These are phyloP conservation scores for Flaveria floridana DNA, from an alignment of 140 eudicot species.

Conservation along the genomic window DNA sequence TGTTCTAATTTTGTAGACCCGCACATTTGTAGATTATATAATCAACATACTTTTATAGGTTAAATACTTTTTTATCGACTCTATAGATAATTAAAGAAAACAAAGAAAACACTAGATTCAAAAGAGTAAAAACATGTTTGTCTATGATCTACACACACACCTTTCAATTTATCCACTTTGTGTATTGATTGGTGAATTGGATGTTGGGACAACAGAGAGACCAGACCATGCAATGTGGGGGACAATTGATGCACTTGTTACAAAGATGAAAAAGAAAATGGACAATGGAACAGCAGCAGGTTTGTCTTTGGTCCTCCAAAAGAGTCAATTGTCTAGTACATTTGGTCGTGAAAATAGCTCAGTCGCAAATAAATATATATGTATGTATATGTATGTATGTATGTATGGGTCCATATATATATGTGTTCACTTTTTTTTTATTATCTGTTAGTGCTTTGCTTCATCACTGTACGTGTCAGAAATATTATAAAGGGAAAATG, in stretches of 20 bases:
- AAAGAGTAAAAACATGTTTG: too few relatives aligned
- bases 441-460: conserved; percentile 19
- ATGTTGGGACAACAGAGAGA: conserved; percentile 13
- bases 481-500: background rate
- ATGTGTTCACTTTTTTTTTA: background rate
- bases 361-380: background rate
- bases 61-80: too few relatives aligned
- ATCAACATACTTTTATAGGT: too few relatives aligned
- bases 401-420: background rate
- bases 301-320: conserved; percentile 23
- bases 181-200: background rate
- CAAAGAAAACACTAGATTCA: too few relatives aligned
- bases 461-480: background rate
- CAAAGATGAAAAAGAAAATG: conserved; percentile 7
- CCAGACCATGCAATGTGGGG: conserved; percentile 39
- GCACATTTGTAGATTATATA: too few relatives aligned
- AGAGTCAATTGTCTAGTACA: conserved; percentile 16
- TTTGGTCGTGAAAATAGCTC: conserved; percentile 26
- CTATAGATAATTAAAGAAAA: too few relatives aligned
- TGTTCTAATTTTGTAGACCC: too few relatives aligned
- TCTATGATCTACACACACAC: background rate
- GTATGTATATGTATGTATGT: too few relatives aligned
- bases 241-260: conserved; percentile 32
- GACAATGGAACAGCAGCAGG: conserved; percentile 30
- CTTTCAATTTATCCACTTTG: background rate